Evolutionary conservation across 2,329 filamentous ascomycete species (phyloP), one percentile per base, ranked within the genome.

Genomic region (Stachybotrys elegans): DNA sequence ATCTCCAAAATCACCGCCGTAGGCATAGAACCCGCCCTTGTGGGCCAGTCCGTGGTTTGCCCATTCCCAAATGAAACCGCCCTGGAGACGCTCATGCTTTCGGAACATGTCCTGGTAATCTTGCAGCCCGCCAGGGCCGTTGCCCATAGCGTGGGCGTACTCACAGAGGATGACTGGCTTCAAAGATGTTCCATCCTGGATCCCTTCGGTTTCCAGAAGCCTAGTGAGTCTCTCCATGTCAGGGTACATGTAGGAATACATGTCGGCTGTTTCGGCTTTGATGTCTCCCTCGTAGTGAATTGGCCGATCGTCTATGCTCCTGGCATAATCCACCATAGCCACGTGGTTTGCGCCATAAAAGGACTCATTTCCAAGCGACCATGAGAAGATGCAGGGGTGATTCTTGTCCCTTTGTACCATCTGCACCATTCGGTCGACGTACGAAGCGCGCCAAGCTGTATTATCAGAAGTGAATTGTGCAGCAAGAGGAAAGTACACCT

Each of bases 331-430:
- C 46, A 83, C 82, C 84, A 88, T 88, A 9, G 77, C 78, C 40
- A 72, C 72, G 44, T 84, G 81, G 47, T 88, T 88, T 2, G 67
- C 65, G 0, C 84, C 84, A 46, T 85, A 86, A 53, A 85, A 88
- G 0, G 83, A 73, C 56, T 88, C 84, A 45, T 88, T 88, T 0
- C 84, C 84, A 0, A 88, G 67, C 16, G 79, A 84, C 85, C 84
- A 88, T 42, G 87, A 76, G 36, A 88, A 76, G 4, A 88, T 67
- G 6, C 72, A 83, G 0, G 83, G 67, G 50, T 86, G 80, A 42
- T 87, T 74, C 51, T 70, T 72, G 49, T 72, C 69, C 11, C 84
- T 71, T 51, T 77, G 70, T 0, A 88, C 78, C 50, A 88, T 68
- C 48, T 86, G 81, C 22, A 71, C 64, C 4, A 80, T 80, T 1